A percentile compares a stretch with the other conserved stretches of the same genome.
phyloP scores from a whole-genome alignment of 75 land plant species.

The Chamaecyparis obtusa region DNA sequence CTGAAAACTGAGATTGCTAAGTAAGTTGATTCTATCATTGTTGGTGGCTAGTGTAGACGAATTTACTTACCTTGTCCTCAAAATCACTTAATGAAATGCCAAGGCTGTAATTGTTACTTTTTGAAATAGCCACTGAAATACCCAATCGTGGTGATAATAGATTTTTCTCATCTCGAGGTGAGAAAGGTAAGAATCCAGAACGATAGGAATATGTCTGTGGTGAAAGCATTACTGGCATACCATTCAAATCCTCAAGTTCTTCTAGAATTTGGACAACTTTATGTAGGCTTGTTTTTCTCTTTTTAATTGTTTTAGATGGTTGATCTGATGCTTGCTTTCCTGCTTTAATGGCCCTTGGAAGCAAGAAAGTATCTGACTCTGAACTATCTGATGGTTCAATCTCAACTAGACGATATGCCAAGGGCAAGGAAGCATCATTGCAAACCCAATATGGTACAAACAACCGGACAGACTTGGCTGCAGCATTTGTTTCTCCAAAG shows the following conservation, averaged over 20 bases:
- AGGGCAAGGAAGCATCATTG: conserved; percentile 72
- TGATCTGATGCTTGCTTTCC: conserved; percentile 58
- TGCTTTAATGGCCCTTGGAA: conserved; percentile 71
- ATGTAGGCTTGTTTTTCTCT: conserved; percentile 34
- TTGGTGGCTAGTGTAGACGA: no score
- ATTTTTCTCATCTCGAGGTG: conserved; percentile 58
- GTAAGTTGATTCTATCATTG: neutral
- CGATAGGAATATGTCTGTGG: conserved; percentile 69
- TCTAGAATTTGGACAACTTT: conserved; percentile 73
- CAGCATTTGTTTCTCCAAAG: conserved; percentile 65
- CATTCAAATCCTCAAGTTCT: conserved; percentile 57
- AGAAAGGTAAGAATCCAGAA: conserved; percentile 45
- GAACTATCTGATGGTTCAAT: conserved; percentile 58
- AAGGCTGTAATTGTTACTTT: conserved; percentile 55
- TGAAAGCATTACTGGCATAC: conserved; percentile 79
- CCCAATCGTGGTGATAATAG: conserved; percentile 75
- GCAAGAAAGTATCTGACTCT: conserved; percentile 47
- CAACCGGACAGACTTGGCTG: conserved; percentile 78
- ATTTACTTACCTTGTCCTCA: conserved; percentile 72
- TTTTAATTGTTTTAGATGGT: conserved; percentile 32
- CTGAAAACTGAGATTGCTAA: neutral
- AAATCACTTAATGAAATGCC: conserved; percentile 92
- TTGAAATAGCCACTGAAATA: conserved; percentile 58
- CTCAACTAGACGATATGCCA: conserved; percentile 79
- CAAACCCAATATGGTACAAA: conserved; percentile 94